Conservation (phyloP, 2,329 filamentous ascomycete species). For the Torrubiella hemipterigena region DNA sequence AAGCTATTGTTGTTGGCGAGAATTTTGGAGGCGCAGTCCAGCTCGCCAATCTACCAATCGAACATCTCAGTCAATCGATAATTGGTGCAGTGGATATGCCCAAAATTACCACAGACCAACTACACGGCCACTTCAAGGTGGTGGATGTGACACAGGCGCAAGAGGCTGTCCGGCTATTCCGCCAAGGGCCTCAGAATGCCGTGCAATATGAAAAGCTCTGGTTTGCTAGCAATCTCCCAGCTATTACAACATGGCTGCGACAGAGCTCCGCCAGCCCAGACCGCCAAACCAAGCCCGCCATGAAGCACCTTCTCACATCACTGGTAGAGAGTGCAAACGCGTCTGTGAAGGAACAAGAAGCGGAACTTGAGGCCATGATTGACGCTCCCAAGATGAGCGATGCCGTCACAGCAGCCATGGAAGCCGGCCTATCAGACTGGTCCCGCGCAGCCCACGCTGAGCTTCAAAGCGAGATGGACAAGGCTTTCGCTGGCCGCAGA, state of each 20-base stretch:
- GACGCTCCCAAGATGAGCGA: conserved; percentile 18
- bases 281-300: conserved; percentile 47
- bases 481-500: conserved; percentile 60
- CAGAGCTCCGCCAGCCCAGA: conserved; percentile 27
- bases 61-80: conserved; percentile 28
- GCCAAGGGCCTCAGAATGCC: conserved; percentile 57
- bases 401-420: conserved; percentile 36
- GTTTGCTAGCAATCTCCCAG: conserved; percentile 58
- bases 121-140: conserved; percentile 33
- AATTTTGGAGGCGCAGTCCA: conserved; percentile 58
- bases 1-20: conserved; percentile 60
- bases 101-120: conserved; percentile 24
- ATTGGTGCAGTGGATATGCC: conserved; percentile 47
- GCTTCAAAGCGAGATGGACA: conserved; percentile 65
- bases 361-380: conserved; percentile 20
- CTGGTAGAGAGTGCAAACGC: conserved; percentile 44
- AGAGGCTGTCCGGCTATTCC: conserved; percentile 53
- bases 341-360: conserved; percentile 38
- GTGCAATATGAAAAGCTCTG: conserved; percentile 62
- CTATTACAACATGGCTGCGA: conserved; percentile 54
- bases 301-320: conserved; percentile 56
- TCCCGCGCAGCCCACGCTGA: conserved; percentile 72
- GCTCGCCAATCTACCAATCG: conserved; percentile 28
- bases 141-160: conserved; percentile 54
- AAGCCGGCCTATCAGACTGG: conserved; percentile 54